These are phyloP conservation scores for Aulographum hederae DNA, from an alignment of 2,329 filamentous ascomycete species.

Conservation along the genomic window DNA sequence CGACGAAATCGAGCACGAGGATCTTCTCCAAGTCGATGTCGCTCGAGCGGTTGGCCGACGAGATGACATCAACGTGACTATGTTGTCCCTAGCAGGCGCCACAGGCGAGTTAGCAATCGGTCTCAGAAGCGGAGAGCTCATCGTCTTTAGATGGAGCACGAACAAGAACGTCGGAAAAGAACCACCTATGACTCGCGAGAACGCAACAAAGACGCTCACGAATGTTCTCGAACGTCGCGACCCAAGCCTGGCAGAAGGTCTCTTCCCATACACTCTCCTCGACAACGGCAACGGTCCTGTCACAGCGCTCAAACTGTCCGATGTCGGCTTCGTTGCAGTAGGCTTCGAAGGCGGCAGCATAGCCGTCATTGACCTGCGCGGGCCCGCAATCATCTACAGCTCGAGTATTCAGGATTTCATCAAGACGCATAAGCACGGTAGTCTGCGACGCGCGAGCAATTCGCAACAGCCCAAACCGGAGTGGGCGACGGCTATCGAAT, in stretches of 20 bases:
- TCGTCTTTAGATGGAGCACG: constrained; percentile 73
- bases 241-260: constrained; percentile 53
- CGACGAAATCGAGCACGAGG: constrained; percentile 81
- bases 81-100: constrained; percentile 61
- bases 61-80: constrained; percentile 56
- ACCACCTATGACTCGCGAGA: constrained; percentile 30
- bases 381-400: constrained; percentile 67
- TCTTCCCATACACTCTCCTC: constrained; percentile 65
- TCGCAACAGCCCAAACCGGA: constrained; percentile 35
- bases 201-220: constrained; percentile 34
- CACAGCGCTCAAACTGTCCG: constrained; percentile 65
- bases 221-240: constrained; percentile 60
- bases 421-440: constrained; percentile 58
- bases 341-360: constrained; percentile 72
- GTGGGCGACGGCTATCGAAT: constrained; percentile 69
- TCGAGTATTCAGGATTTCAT: constrained; percentile 53
- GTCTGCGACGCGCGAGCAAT: constrained; percentile 41
- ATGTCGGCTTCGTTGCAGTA: constrained; percentile 78
- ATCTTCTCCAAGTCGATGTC: constrained; percentile 69
- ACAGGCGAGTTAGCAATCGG: constrained; percentile 78
- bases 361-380: constrained; percentile 71
- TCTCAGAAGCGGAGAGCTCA: constrained; percentile 63
- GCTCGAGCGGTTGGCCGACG: constrained; percentile 65
- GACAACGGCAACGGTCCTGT: constrained; percentile 71
- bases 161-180: constrained; percentile 58